These are phyloP conservation scores for Apiotrichum gamsii DNA, from an alignment of 1,284 basidiomycete species.

Conservation along the genomic window DNA sequence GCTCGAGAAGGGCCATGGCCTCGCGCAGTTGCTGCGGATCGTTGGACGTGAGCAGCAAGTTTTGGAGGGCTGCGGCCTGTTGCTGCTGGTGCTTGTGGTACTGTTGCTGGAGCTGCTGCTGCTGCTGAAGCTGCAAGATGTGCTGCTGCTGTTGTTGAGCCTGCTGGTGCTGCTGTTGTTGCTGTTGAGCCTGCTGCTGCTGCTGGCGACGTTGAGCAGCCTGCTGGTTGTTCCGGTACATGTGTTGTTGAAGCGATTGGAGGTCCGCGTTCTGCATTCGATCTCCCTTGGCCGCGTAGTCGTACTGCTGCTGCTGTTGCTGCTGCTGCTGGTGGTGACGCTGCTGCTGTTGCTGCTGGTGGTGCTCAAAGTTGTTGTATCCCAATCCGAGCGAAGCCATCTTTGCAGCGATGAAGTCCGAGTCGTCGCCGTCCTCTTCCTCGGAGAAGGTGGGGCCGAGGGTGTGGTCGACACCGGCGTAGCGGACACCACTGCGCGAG, in stretches of 20 bases:
- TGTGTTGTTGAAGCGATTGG: no score
- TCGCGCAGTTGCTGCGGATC: slow-evolving; percentile 22
- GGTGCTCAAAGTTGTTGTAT: slow-evolving; percentile 12
- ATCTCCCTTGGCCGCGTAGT: not conserved
- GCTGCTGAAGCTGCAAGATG: not conserved
- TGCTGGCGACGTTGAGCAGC: slow-evolving; percentile 14
- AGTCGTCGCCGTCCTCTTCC: slow-evolving; percentile 43
- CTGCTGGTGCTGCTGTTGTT: slow-evolving; percentile 8
- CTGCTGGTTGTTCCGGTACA: not conserved
- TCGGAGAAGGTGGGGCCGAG: slow-evolving; percentile 40
- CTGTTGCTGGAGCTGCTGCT: slow-evolving; percentile 3
- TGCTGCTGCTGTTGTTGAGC: slow-evolving; percentile 3
- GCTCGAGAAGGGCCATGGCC: slow-evolving; percentile 22
- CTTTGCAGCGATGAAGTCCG: slow-evolving; percentile 36
- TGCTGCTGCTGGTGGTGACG: slow-evolving; percentile 5
- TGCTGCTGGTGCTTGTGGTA: slow-evolving; percentile 10
- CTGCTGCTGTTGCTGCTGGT: not conserved
- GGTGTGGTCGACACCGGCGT: slow-evolving; percentile 34
- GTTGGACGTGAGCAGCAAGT: slow-evolving; percentile 15
- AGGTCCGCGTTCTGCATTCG: no score
- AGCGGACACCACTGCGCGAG: slow-evolving; percentile 7
- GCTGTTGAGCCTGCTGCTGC: slow-evolving; percentile 13
- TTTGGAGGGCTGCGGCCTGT: slow-evolving; percentile 13
- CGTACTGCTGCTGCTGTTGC: not conserved
- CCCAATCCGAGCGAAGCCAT: slow-evolving; percentile 29